Evolutionary conservation across 148 eudicot species (phyloP).

Genomic region (Nyssa sinensis): DNA sequence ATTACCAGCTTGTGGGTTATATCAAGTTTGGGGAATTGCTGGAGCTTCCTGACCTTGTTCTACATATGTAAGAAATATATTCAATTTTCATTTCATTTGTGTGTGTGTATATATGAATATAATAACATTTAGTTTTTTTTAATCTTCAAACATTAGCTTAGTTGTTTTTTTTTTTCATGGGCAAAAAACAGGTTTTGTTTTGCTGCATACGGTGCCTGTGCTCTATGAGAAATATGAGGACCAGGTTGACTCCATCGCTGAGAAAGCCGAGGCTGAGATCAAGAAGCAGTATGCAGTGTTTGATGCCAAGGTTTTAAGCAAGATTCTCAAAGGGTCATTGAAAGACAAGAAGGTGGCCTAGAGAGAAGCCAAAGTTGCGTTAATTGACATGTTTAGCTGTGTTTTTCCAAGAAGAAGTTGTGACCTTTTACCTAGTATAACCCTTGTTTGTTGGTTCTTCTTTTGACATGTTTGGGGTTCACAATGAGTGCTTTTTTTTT

Average conservation of each 20-base stretch:
- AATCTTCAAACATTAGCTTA: background rate
- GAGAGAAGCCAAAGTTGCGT: background rate
- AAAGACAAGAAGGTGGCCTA: conserved; percentile 59
- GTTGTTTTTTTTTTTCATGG: background rate
- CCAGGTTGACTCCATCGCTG: conserved; percentile 72
- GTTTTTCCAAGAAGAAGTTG: background rate
- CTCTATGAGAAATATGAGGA: conserved; percentile 89
- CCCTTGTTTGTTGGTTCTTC: background rate
- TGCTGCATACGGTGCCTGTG: conserved; percentile 78
- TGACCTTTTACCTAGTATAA: background rate
- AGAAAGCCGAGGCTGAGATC: conserved; percentile 72
- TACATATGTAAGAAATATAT: conserved; percentile 65
- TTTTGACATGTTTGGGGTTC: background rate
- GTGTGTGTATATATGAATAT: background rate
- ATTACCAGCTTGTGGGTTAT: conserved; percentile 85
- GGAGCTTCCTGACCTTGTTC: conserved; percentile 72
- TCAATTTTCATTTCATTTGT: background rate
- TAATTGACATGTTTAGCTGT: background rate
- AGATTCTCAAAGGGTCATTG: conserved; percentile 68
- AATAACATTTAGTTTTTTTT: too few relatives aligned
- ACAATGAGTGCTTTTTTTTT: too few relatives aligned
- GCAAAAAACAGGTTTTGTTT: conserved; percentile 52
- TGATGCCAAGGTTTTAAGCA: conserved; percentile 69
- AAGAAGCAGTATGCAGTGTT: conserved; percentile 82
- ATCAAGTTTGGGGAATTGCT: conserved; percentile 68